These are phyloP conservation scores for Capsicum rhomboideum DNA, from an alignment of 257 asterid genomes.

Conservation along the genomic window DNA sequence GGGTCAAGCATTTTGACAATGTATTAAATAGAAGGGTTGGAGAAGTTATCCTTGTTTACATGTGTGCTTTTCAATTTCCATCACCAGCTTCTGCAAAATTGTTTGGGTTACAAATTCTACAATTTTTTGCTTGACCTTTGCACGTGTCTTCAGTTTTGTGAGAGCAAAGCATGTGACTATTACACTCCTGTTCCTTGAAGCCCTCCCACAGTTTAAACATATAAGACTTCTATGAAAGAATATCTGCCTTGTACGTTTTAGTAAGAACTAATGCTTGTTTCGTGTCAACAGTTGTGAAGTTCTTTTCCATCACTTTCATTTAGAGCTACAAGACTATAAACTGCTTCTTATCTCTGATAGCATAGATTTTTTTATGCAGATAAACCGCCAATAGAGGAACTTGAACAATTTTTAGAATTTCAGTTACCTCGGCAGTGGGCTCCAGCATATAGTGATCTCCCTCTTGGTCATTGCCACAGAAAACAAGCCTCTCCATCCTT, in stretches of 20 bases:
- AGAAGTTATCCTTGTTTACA: not conserved
- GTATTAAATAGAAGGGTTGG: not conserved
- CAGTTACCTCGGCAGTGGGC: slow-evolving; percentile 97
- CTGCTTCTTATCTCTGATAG: slow-evolving; percentile 9
- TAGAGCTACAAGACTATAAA: not conserved
- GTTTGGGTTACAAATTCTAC: not conserved
- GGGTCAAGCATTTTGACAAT: not conserved
- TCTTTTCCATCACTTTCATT: not conserved
- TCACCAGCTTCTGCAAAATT: not conserved
- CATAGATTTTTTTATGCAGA: slow-evolving; percentile 32
- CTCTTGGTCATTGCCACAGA: slow-evolving; percentile 66
- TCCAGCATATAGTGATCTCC: slow-evolving; percentile 80
- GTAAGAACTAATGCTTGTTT: not conserved
- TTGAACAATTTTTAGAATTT: slow-evolving; percentile 76
- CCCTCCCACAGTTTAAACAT: not conserved
- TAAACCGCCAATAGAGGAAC: slow-evolving; percentile 90
- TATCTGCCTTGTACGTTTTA: not conserved
- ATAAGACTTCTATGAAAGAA: not conserved
- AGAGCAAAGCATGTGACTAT: not conserved
- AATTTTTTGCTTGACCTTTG: not conserved
- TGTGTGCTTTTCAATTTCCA: not conserved
- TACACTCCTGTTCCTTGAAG: not conserved
- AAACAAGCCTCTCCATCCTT: slow-evolving; percentile 78
- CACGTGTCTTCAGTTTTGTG: not conserved
- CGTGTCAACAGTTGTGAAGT: no score